Conservation (phyloP, 176 grass and related monocot species). For the Pharus latifolius region DNA sequence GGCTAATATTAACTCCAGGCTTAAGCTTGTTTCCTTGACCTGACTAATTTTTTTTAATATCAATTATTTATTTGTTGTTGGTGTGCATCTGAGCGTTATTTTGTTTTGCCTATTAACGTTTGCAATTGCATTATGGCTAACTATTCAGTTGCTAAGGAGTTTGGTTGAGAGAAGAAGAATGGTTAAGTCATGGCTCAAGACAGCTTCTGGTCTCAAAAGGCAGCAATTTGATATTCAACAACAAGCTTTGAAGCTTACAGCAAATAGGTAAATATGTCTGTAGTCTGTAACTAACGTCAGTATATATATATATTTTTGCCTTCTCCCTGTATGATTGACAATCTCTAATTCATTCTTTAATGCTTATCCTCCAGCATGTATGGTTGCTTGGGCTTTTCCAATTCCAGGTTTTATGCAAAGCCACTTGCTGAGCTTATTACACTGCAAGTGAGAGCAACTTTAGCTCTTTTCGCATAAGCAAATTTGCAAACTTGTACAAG, state of each 20-base stretch:
- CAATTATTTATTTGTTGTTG: not conserved
- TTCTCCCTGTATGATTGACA: conserved; percentile 6
- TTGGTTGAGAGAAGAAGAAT: conserved; percentile 93
- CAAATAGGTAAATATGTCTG: conserved; percentile 80
- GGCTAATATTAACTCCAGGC: not conserved
- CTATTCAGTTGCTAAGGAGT: conserved; percentile 63
- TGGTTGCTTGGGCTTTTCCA: conserved; percentile 94
- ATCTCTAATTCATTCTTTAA: conserved; percentile 29
- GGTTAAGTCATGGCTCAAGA: conserved; percentile 89
- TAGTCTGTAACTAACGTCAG: not conserved
- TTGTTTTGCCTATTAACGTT: not conserved
- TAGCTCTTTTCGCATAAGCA: conserved; percentile 5
- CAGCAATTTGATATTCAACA: conserved; percentile 98
- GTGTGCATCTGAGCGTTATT: not conserved
- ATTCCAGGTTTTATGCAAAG: conserved; percentile 92
- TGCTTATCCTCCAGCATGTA: conserved; percentile 64
- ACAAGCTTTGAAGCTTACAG: conserved; percentile 93
- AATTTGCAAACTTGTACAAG: conserved; percentile 1
- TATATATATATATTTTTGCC: not conserved
- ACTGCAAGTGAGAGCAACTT: conserved; percentile 59
- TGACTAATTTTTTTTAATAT: not conserved
- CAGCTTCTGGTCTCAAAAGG: conserved; percentile 74
- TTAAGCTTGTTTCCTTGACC: not conserved
- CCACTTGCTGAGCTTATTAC: conserved; percentile 97
- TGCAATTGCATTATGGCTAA: not conserved